A percentile compares a stretch with the other conserved stretches of the same genome.
phyloP scores from a whole-genome alignment of 2,329 filamentous ascomycete species.

The Diaporthe citrichinensis region DNA sequence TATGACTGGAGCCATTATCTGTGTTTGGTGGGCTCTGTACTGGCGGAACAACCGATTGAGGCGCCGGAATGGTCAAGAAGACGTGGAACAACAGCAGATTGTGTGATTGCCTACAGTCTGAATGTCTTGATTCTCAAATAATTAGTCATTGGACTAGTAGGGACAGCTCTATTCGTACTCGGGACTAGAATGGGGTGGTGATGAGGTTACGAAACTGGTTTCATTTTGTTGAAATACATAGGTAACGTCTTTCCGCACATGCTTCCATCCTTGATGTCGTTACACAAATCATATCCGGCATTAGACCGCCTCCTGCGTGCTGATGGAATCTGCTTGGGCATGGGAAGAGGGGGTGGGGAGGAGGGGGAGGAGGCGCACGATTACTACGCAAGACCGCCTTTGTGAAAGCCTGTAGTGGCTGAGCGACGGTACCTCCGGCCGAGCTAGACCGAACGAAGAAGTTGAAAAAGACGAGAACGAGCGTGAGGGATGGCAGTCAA shows the following conservation, averaged over 20 bases:
- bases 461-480: not conserved
- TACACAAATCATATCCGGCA: no score
- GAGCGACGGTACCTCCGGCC: not conserved
- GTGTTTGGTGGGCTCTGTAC: not conserved
- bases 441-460: not conserved
- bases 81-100: not conserved
- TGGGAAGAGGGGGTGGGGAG: not conserved
- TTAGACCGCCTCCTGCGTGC: not conserved
- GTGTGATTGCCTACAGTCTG: no score
- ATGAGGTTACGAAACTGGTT: no score
- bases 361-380: not conserved
- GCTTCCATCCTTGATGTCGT: not conserved
- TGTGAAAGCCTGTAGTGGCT: not conserved
- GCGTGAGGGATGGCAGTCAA: not conserved
- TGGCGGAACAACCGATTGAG: not conserved
- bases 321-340: not conserved
- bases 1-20: not conserved
- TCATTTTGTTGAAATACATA: not conserved
- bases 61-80: not conserved
- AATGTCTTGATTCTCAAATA: no score
- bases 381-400: constrained; percentile 4
- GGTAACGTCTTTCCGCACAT: not conserved
- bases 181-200: no score
- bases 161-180: no score
- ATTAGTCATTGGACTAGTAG: no score